Evolutionary conservation across 2,329 filamentous ascomycete species (phyloP).

Genomic region (Gnomoniopsis smithogilvyi): DNA sequence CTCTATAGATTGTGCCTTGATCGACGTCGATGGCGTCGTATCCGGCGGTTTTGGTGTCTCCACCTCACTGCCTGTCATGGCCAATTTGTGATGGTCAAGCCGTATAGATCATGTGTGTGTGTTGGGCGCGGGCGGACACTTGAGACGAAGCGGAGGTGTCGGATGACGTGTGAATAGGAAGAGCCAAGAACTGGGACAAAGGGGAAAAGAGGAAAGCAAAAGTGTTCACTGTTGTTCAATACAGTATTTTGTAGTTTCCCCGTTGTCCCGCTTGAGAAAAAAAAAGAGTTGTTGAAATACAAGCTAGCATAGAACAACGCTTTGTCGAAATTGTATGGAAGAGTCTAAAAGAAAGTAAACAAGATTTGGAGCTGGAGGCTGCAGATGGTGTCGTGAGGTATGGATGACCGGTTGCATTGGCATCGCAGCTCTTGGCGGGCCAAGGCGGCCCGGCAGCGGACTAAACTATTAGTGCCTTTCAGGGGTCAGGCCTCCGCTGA

Average conservation of each 20-base stretch:
- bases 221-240: background rate
- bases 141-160: background rate
- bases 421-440: background rate
- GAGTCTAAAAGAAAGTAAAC: background rate
- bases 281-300: too few species aligned
- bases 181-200: background rate
- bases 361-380: background rate
- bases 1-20: too few species aligned
- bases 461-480: background rate
- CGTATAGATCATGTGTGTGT: background rate
- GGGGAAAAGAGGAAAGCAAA: background rate
- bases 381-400: background rate
- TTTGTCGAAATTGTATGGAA: background rate
- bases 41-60: background rate
- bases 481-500: background rate
- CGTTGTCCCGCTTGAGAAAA: background rate
- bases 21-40: background rate
- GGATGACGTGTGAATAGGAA: background rate
- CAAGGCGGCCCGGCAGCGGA: background rate
- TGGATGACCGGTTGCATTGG: background rate
- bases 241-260: background rate
- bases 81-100: background rate
- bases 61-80: constrained; percentile 6
- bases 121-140: background rate
- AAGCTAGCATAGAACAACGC: background rate